Base-by-base conservation (phyloP, 2,329 filamentous ascomycete species). In the Neurospora sp. region DNA sequence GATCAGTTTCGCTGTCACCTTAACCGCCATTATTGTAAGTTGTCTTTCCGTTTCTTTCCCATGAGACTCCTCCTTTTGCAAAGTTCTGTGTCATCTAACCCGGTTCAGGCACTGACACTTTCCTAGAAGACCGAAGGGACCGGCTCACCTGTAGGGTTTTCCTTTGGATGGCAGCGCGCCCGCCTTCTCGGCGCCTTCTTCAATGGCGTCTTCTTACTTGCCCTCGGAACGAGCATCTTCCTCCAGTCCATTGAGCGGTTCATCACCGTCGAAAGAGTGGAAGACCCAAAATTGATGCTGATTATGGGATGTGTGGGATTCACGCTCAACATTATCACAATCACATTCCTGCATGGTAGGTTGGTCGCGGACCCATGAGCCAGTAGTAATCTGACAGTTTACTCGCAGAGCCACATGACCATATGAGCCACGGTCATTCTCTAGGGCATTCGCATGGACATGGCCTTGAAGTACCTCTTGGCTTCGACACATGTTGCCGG, bases 81-180 rank as follows among this genome's bases (percentile, higher is more conserved):
- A 33, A 33, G 13, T 33, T 33, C 13, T 33, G 15, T 62, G 13
- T 17, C 9, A 38, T n/a, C 62, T 67, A 40, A 38, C 8, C 66
- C 68, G 28, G 28, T 3, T 67, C 72, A 68, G 52, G 52, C 52
- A 62, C 52, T 62, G 52, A 62, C 52, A 75, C 69, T 75, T 66
- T 72, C 19, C 1, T 74, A 90, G 89, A 79, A 90, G 70, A 84
- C 89, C 23, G 85, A 90, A 73, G 81, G 83, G 58, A 80, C 82
- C 66, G 79, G 85, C 5, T 85, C 85, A 1, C 89, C 90, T 0
- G 82, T 85, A 72, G 82, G 82, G 10, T 82, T 91, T 17, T 87
- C 90, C 0, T 93, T 91, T 74, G 91, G 91, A n/a, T 93, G 90
- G 91, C 89, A 91, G 70, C 85, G 91, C 39, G 90, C 91, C 17